Evolutionary conservation across 2,329 filamentous ascomycete genomes (phyloP), one percentile per base, ranked within the genome.

Genomic region (Neonectria sp.): DNA sequence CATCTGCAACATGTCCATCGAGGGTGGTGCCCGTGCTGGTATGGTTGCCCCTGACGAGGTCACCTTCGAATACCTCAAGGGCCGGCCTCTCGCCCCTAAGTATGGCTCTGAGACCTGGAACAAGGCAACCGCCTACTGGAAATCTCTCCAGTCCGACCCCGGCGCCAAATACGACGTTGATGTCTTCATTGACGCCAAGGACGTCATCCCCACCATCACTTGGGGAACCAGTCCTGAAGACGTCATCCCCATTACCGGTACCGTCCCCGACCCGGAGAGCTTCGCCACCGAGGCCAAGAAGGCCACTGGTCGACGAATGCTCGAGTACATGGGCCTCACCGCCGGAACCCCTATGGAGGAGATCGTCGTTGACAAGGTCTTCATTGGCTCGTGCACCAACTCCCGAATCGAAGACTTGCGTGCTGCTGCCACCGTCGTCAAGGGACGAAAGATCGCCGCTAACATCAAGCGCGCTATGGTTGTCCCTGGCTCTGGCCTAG

Each of bases 1-100:
- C 70, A 97, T 99, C 80, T 98, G 96, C 86, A 99, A 99, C 86
- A 98, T 98, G 96, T 95, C 95, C 15, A 98, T 98, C 75, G 96
- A 99, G 86, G 96, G 88, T 74, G 96, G 96, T 82, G 96, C 96
- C 55, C 90, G 96, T 83, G 95, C 95, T 68, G 96, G 96, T 73
- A 97, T 99, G 95, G 92, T 99, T 67, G 96, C 96, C 11, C 96
- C 96, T 6, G 96, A 99, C 78, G 92, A 98, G 78, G 93, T 86
- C 65, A 98, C 96, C 31, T 97, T 97, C 75, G 94, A 97, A 73
- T 99, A 98, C 80, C 92, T 99, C 77, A 96, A 96, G 86, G 94
- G 92, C 75, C 91, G 92, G 70, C 96, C 96, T 45, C 86, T 99
- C 73, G 95, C 95, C 17, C 96, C 96, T 75, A 93, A 93, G 82